These are phyloP conservation scores for Adansonia grandidieri DNA, from an alignment of 441 rosid species.

Conservation along the genomic window DNA sequence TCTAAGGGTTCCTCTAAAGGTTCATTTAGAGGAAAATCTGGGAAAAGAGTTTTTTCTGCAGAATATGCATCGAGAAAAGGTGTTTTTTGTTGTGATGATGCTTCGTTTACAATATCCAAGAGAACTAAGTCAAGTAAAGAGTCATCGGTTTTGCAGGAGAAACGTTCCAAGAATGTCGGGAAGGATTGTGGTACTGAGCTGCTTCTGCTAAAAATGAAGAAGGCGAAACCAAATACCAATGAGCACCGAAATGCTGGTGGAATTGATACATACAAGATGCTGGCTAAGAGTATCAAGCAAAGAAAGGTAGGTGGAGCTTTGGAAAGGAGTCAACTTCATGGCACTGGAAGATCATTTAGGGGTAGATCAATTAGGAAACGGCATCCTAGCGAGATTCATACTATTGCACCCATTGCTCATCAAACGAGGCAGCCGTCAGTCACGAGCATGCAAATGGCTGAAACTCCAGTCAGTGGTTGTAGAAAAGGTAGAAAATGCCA, in stretches of 20 bases:
- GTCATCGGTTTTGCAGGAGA: conserved; percentile 34
- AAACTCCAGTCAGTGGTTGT: conserved; percentile 25
- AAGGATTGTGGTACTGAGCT: conserved; percentile 35
- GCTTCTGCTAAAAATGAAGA: conserved; percentile 45
- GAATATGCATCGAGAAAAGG: conserved; percentile 29
- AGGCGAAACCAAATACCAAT: conserved; percentile 38
- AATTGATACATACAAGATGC: conserved; percentile 18
- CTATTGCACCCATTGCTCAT: conserved; percentile 41
- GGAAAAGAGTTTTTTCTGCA: conserved; percentile 29
- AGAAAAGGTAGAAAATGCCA: conserved; percentile 28
- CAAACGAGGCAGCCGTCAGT: conserved; percentile 49
- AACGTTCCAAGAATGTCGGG: conserved; percentile 32
- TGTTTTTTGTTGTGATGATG: conserved; percentile 29
- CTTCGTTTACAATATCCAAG: conserved; percentile 48
- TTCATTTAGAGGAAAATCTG: conserved; percentile 36
- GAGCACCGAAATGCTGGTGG: conserved; percentile 6
- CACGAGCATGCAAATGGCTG: conserved; percentile 31
- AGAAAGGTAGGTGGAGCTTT: conserved; percentile 27
- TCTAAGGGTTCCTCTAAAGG: conserved; percentile 34
- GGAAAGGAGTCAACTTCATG: conserved; percentile 35
- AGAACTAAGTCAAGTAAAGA: conserved; percentile 32
- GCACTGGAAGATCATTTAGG: conserved; percentile 28
- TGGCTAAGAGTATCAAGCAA: conserved; percentile 28
- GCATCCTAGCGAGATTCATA: conserved; percentile 31
- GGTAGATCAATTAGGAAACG: conserved; percentile 38